Conservation (phyloP, 805 yeast species). For the Maudiozyma pseudohumilis region DNA sequence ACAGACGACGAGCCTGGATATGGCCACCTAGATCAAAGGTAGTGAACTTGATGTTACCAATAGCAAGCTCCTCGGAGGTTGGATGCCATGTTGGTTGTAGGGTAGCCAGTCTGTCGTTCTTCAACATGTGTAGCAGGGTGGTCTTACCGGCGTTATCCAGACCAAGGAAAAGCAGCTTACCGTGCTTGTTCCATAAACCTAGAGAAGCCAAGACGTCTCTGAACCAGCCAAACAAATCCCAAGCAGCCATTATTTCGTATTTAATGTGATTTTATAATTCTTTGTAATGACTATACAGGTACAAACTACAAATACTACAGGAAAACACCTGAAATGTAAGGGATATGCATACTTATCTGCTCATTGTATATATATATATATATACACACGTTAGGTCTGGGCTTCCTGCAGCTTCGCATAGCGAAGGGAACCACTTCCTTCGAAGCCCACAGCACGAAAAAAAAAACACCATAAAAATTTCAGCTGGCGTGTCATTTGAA, state of each 20-base stretch:
- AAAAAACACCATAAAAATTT: too few species aligned
- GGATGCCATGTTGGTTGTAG: conserved; percentile 98
- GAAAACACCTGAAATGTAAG: neutral
- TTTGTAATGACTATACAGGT: neutral
- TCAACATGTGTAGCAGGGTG: conserved; percentile 73
- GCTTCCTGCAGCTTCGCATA: too few species aligned
- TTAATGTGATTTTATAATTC: neutral
- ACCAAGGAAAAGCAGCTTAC: conserved; percentile 90
- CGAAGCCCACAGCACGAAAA: too few species aligned
- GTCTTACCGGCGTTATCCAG: conserved; percentile 98
- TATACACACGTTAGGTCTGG: too few species aligned
- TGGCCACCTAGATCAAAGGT: conserved; percentile 99
- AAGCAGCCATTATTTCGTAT: conserved; percentile 15
- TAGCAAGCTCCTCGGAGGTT: conserved; percentile 94
- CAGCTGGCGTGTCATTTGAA: too few species aligned
- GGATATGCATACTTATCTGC: neutral
- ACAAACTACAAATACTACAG: neutral
- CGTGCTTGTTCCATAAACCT: conserved; percentile 89
- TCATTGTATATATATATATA: too few species aligned
- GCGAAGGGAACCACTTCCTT: too few species aligned
- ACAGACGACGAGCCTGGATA: conserved; percentile 95
- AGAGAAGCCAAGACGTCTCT: conserved; percentile 69
- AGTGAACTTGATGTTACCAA: conserved; percentile 92
- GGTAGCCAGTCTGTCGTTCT: conserved; percentile 94
- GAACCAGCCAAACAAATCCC: conserved; percentile 34